A percentile compares a stretch with the other conserved stretches of the same genome.
These are phyloP conservation scores for Flaveria floridana DNA, from an alignment of 140 eudicot genomes.

Conservation along the genomic window DNA sequence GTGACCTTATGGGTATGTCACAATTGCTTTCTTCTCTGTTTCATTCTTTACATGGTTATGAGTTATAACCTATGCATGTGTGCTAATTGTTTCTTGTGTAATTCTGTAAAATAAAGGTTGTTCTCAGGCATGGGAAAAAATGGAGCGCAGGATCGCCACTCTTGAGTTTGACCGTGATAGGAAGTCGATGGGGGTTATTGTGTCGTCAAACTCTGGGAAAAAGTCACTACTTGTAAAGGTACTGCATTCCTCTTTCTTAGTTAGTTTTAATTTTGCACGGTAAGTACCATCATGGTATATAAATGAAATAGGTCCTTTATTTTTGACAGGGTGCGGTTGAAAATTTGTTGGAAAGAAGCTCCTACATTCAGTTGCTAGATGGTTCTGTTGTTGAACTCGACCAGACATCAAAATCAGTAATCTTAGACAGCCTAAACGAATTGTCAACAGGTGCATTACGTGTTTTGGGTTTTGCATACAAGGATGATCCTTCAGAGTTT, in stretches of 20 bases:
- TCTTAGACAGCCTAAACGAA: constrained; percentile 56
- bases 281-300: background rate
- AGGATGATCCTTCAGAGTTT: constrained; percentile 66
- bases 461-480: constrained; percentile 85
- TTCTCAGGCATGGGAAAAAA: constrained; percentile 53
- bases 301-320: constrained; percentile 17
- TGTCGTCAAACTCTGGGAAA: constrained; percentile 53
- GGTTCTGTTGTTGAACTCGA: constrained; percentile 72
- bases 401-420: constrained; percentile 39
- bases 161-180: constrained; percentile 93
- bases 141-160: constrained; percentile 64
- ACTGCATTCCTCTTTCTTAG: background rate
- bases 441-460: constrained; percentile 76
- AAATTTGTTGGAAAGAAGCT: constrained; percentile 69
- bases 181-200: constrained; percentile 87
- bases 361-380: constrained; percentile 55
- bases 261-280: too few relatives aligned
- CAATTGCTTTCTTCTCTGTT: background rate
- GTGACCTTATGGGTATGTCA: constrained; percentile 51
- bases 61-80: background rate
- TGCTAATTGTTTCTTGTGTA: constrained; percentile 18
- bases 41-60: too few relatives aligned
- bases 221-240: constrained; percentile 62
- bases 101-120: constrained; percentile 41
- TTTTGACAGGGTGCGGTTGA: constrained; percentile 79